phyloP scores from a whole-genome alignment of 805 yeast species.

The Saccharomycopsis schoenii region DNA sequence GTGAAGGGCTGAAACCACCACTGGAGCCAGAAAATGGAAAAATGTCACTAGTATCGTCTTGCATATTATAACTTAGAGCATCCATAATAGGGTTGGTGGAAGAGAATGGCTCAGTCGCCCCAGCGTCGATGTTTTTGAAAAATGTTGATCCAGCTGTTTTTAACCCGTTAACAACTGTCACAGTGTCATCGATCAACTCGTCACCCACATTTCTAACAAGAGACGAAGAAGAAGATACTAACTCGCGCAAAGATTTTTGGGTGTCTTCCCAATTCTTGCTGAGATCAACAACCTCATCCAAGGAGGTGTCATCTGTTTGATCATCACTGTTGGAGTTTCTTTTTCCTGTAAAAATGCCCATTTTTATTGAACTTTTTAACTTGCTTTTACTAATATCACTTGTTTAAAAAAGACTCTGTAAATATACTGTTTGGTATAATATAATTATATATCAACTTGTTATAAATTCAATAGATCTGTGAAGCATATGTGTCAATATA shows the following conservation, averaged over 20 bases:
- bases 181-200: constrained; percentile 5
- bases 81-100: not conserved
- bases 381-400: no score
- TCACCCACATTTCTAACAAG: constrained; percentile 11
- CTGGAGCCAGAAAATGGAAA: not conserved
- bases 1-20: not conserved
- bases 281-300: constrained; percentile 4
- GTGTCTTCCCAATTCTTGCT: constrained; percentile 13
- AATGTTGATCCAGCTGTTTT: not conserved
- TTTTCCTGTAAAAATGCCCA: constrained; percentile 11
- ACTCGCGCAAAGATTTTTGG: constrained; percentile 11
- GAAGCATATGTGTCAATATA: no score
- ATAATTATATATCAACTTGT: no score
- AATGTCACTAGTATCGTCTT: not conserved
- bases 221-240: constrained; percentile 7
- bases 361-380: not conserved
- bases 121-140: not conserved
- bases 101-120: not conserved
- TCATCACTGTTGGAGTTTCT: constrained; percentile 1
- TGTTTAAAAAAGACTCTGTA: no score
- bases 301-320: not conserved
- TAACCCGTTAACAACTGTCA: not conserved
- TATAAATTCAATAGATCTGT: no score
- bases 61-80: not conserved
- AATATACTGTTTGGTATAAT: no score